Base-by-base conservation (phyloP, 257 asterid genomes). In the Petunia secreta region DNA sequence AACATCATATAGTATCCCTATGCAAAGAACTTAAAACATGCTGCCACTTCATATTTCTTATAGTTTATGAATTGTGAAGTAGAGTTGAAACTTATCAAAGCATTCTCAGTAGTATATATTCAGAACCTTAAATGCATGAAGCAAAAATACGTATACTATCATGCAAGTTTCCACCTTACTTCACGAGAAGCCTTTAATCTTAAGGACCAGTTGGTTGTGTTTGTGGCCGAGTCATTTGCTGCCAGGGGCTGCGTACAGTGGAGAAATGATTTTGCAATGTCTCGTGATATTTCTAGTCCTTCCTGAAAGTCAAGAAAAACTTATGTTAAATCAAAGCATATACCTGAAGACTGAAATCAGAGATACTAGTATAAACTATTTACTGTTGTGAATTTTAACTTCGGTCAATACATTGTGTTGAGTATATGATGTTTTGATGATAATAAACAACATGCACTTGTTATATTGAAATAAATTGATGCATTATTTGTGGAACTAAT, bases 101-200 rank as follows among this genome's bases (percentile, higher is more conserved):
- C 43, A 52, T 55, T 74, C 11, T 55, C 44, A 74, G 2, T 50
- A 3, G 25, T 25, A 41, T 25, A 75, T 55, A n/a, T 54, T 40
- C 52, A 76, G 9, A 58, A 57, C n/a, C 80, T 75, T 76, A 59
- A 58, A 25, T 76, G 16, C 54, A 76, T 41, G 10, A 77, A 77
- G 13, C 41, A 59, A 36, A 64, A 64, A 66, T 50, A 73, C 77
- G 78, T 78, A 79, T 75, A 6, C 75, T 86, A 84, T 52, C 25
- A 77, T 59, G 25, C 73, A 60, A 80, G 80, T 82, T 89, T 94
- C 89, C 90, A 90, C 97, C 96, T 92, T 93, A 95, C 99, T 88
- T 95, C 98, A 87, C 99, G 97, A 88, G 98, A 92, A 87, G 97
- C 97, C 86, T 93, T 93, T 82, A 95, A 86, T 90, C 97, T 82